Evolutionary conservation across 768 basidiomycete genomes (phyloP), one percentile per base, ranked within the genome.

Genomic region (Mycena latifolia): DNA sequence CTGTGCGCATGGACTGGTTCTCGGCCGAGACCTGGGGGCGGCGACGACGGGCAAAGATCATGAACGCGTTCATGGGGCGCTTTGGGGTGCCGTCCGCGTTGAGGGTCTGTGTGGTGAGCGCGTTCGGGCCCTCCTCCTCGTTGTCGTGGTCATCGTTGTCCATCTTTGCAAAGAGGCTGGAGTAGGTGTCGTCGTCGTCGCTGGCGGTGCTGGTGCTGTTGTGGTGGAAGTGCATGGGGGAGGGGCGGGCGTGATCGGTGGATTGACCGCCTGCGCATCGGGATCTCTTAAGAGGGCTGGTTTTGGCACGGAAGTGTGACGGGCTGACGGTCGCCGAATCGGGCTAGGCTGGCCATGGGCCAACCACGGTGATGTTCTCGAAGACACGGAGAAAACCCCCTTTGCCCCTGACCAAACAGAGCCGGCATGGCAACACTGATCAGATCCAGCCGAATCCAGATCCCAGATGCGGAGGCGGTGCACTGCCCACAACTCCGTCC

Each of bases 21-120:
- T 92, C 91, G n/a, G 92, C 88, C 10, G 92, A 89, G 35, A 95
- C 92, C 76, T 95, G 92, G 20, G 93, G 93, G 46, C 93, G 82
- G 62, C 93, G 85, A 56, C 90, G 85, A 25, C 93, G 87, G 66
- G 94, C 93, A 72, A 94, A 95, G 65, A 95, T 95, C 93, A 95
- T 95, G 81, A 95, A 95, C 24, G 93, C 93, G 76, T 95, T 95
- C 93, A 95, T 95, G 35, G 93, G 93, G 15, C 93, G 89, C 75
- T 94, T 94, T 27, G 93, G 93, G 51, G 93, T 94, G 28, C 93
- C 93, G 71, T 95, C 93, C 2, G 92, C 84, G 75, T 95, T 95
- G 62, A 95, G 85, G 17, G 92, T 89, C 77, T 95, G 93, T 5
- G 87, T 87, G 22, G 89, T 94, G 75, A 94, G 77, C 22, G 46